Evolutionary conservation across 1,284 basidiomycete species (phyloP), one percentile per base, ranked within the genome.

Genomic region (Trichosporon ovoides): DNA sequence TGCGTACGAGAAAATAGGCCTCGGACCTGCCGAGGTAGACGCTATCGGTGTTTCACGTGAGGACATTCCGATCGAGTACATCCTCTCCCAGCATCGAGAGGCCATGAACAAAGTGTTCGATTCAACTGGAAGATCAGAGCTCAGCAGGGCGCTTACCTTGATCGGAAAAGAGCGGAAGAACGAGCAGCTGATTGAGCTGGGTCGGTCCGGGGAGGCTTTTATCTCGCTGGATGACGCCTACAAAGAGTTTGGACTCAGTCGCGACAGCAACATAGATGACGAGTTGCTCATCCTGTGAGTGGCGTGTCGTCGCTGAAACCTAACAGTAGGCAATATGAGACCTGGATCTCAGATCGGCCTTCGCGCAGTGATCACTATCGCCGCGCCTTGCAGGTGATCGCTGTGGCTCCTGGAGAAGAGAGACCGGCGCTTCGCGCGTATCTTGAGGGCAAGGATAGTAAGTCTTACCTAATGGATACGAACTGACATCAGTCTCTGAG

Each of bases 211-310:
- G 0, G 57, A 67, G 34, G 64, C 67, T 0, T 56, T 67, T 38
- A 62, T 76, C 40, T 67, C 67, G 16, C 64, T 74, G 1, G 66
- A 71, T 1, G 70, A 74, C 38, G 74, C 74, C 16, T 76, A 74
- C 64, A 56, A 61, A 12, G 73, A 71, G 40, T 64, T 76, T 52
- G 66, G 65, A 53, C 67, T 71, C 7, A 66, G 70, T 0, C 60
- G 58, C 16, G 70, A 74, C 28, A 60, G 63, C 1, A 34, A 46
- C 7, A 65, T 73, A 1, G 73, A 74, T 50, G 72, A 74, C 53
- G 72, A 72, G 13, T 53, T 76, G 55, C 58, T 64, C 19, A 66
- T 74, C 31, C 66, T 74, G 71, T 72, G 52, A 64, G 70, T 66
- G 0, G 6, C 9, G 16, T 7, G 28, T 13, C 18, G 12, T 18